Conservation (phyloP, 129 eudicot species). For the Flaveria bidentis region DNA sequence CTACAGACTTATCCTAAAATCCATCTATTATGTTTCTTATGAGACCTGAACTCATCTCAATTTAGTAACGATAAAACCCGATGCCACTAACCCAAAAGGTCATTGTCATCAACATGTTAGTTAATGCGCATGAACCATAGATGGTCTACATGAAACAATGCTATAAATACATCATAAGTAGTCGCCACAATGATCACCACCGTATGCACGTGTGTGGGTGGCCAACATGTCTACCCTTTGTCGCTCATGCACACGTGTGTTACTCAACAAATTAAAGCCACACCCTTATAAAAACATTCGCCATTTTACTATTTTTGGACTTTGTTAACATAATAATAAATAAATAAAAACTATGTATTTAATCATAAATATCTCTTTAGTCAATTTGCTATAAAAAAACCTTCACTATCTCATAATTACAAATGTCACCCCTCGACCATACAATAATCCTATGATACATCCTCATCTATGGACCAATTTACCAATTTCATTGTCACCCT, state of each 20-base stretch:
- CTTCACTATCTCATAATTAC: slow-evolving; percentile 22
- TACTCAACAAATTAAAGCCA: too few species aligned
- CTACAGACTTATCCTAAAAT: too few species aligned
- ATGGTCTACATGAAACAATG: slow-evolving; percentile 18
- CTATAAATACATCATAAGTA: slow-evolving; percentile 14
- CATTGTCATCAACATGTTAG: background rate
- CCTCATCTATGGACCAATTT: slow-evolving; percentile 17
- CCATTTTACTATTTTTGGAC: too few species aligned
- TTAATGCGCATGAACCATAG: background rate
- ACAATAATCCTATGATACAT: slow-evolving; percentile 23
- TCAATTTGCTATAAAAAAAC: background rate
- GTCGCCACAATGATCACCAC: slow-evolving; percentile 10
- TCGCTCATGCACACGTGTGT: slow-evolving; percentile 41
- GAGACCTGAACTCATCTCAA: too few species aligned
- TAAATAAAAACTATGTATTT: background rate
- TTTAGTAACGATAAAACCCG: too few species aligned
- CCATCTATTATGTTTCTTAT: too few species aligned
- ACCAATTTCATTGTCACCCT: background rate
- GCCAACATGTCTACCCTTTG: slow-evolving; percentile 33
- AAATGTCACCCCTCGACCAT: slow-evolving; percentile 9
- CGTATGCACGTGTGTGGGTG: slow-evolving; percentile 29
- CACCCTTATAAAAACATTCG: too few species aligned
- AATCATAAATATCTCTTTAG: background rate
- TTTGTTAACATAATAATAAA: too few species aligned
- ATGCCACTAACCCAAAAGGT: too few species aligned